These are phyloP conservation scores for Periconia sp. DNA, from an alignment of 2,329 filamentous ascomycete species.

Conservation along the genomic window DNA sequence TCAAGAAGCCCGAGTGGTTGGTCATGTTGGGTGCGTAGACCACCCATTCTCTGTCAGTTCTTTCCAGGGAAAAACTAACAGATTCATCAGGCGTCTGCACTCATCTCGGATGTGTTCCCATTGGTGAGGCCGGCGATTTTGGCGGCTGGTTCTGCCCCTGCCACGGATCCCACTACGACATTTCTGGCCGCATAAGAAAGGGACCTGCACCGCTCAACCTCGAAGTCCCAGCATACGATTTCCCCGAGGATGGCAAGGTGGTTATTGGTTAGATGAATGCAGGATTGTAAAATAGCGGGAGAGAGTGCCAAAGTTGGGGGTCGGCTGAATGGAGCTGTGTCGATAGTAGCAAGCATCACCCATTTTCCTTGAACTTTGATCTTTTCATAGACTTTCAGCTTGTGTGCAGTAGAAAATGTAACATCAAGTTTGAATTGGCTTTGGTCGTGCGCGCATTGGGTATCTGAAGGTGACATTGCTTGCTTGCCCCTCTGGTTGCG, in stretches of 20 bases:
- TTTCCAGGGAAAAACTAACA: constrained; percentile 13
- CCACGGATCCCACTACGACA: constrained; percentile 99
- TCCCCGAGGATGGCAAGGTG: constrained; percentile 85
- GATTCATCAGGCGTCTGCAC: constrained; percentile 82
- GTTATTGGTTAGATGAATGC: constrained; percentile 76
- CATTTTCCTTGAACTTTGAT: constrained; percentile 26
- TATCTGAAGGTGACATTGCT: too few species aligned
- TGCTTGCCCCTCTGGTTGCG: too few species aligned
- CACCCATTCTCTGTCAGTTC: neutral
- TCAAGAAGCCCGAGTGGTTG: constrained; percentile 98
- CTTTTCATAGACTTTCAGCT: constrained; percentile 30
- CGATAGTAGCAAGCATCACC: constrained; percentile 39
- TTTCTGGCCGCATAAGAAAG: constrained; percentile 96
- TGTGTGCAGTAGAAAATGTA: constrained; percentile 41
- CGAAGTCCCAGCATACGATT: constrained; percentile 89
- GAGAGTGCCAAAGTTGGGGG: constrained; percentile 2
- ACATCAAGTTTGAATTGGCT: constrained; percentile 35
- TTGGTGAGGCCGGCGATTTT: constrained; percentile 96
- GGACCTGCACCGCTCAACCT: constrained; percentile 97
- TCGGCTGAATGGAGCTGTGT: constrained; percentile 24
- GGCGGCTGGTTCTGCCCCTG: constrained; percentile 99
- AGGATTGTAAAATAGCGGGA: constrained; percentile 25
- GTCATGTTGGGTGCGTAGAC: constrained; percentile 82
- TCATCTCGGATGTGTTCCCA: constrained; percentile 97
- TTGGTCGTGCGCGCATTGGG: neutral